A percentile compares a stretch with the other conserved stretches of the same genome.
These are phyloP conservation scores for Amylocarpus encephaloides DNA, from an alignment of 2,329 filamentous ascomycete species.

Conservation along the genomic window DNA sequence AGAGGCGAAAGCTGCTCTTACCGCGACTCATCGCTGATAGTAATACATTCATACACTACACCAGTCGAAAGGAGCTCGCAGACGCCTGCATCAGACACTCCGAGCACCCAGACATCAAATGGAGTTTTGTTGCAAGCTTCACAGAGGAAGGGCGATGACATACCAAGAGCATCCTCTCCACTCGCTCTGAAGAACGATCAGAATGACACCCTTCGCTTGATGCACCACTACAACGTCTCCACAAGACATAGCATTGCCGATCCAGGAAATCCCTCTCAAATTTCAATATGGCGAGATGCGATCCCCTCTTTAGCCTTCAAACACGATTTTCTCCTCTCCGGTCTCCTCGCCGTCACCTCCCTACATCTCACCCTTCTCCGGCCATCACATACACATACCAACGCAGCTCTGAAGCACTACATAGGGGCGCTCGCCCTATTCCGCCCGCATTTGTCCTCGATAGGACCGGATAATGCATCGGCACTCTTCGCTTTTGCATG, in stretches of 20 bases:
- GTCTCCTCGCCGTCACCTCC: slow-evolving; percentile 11
- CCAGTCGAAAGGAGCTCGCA: too few relatives aligned
- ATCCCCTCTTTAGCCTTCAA: slow-evolving; percentile 10
- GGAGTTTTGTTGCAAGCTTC: too few relatives aligned
- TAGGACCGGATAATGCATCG: slow-evolving; percentile 4
- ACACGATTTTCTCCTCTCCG: slow-evolving; percentile 10
- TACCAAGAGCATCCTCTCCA: background rate
- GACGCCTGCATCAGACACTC: too few relatives aligned
- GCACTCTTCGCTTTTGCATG: slow-evolving; percentile 12
- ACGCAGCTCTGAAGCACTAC: slow-evolving; percentile 10
- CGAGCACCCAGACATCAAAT: too few relatives aligned
- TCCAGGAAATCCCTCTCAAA: background rate
- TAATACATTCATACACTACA: background rate
- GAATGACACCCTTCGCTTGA: slow-evolving; percentile 8
- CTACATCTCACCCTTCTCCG: slow-evolving; percentile 9
- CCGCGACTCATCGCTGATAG: background rate
- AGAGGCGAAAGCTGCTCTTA: slow-evolving; percentile 6
- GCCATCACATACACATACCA: slow-evolving; percentile 4
- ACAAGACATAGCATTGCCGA: slow-evolving; percentile 9
- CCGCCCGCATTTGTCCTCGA: slow-evolving; percentile 1
- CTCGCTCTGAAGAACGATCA: background rate
- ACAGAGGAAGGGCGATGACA: too few relatives aligned
- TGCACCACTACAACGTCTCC: slow-evolving; percentile 10
- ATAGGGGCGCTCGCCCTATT: slow-evolving; percentile 4
- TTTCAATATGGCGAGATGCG: slow-evolving; percentile 5